Evolutionary conservation across 208 protist species (phyloP).

Genomic region (Leishmania major): DNA sequence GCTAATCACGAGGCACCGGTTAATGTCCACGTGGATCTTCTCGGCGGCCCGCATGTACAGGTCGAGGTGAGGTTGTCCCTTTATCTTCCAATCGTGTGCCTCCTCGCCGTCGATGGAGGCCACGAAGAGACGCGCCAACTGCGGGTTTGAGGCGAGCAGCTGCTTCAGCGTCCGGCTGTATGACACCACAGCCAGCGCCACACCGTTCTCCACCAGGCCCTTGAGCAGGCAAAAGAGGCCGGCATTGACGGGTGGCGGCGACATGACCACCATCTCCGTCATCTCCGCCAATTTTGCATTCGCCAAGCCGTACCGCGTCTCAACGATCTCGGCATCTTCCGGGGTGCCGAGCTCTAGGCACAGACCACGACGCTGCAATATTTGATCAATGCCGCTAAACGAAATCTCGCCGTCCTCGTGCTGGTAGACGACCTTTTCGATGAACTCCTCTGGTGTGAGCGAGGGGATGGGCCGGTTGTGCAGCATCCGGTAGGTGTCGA

Average conservation of each 20-base stretch:
- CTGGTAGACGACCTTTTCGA: conserved; percentile 86
- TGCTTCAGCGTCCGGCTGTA: conserved; percentile 79
- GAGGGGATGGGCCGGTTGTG: conserved; percentile 74
- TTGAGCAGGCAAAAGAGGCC: conserved; percentile 60
- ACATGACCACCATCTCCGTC: conserved; percentile 65
- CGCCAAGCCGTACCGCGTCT: conserved; percentile 88
- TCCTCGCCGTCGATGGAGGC: conserved; percentile 89
- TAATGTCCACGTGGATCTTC: conserved; percentile 85
- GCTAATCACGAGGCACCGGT: conserved; percentile 77
- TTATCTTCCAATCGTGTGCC: conserved; percentile 76
- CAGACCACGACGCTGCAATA: conserved; percentile 72
- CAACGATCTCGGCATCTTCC: conserved; percentile 89
- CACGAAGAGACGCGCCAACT: conserved; percentile 68
- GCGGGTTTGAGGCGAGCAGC: conserved; percentile 56
- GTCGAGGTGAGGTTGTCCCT: conserved; percentile 80
- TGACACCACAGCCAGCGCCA: conserved; percentile 78
- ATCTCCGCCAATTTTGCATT: conserved; percentile 92
- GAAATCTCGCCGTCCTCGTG: conserved; percentile 72
- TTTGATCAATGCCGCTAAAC: conserved; percentile 88
- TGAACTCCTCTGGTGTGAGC: conserved; percentile 84
- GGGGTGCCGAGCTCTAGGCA: conserved; percentile 81
- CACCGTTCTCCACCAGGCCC: conserved; percentile 55
- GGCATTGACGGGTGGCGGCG: conserved; percentile 56
- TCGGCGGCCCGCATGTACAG: conserved; percentile 76
- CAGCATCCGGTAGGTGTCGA: conserved; percentile 84